Conservation (phyloP, 495 filamentous ascomycete species). For the Daldinia grandis region DNA sequence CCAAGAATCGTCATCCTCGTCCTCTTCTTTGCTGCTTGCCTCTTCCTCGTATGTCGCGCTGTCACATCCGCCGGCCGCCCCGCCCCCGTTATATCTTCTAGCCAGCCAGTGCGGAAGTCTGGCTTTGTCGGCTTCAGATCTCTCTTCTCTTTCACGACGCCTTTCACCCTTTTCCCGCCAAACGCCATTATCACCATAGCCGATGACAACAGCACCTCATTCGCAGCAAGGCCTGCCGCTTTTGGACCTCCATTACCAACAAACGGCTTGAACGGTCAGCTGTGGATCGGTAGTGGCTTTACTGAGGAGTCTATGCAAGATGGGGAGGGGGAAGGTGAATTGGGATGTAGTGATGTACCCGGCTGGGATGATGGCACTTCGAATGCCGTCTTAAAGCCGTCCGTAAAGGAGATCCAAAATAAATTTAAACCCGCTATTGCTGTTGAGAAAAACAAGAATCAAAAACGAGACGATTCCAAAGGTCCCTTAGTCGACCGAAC, state of each 20-base stretch:
- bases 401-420: conserved; percentile 42
- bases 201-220: conserved; percentile 97
- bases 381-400: conserved; percentile 40
- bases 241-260: conserved; percentile 84
- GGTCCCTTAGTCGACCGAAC: conserved; percentile 42
- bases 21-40: conserved; percentile 56
- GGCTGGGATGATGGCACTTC: conserved; percentile 76
- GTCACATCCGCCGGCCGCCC: conserved; percentile 47
- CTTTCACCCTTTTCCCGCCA: conserved; percentile 85
- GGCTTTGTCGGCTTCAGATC: conserved; percentile 48
- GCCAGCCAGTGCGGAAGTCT: conserved; percentile 43
- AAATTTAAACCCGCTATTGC: conserved; percentile 44
- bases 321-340: conserved; percentile 78
- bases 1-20: conserved; percentile 56
- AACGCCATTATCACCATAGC: conserved; percentile 95
- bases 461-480: conserved; percentile 33
- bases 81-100: conserved; percentile 38
- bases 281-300: conserved; percentile 93
- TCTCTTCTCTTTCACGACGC: conserved; percentile 59
- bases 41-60: conserved; percentile 58
- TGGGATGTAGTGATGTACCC: conserved; percentile 98
- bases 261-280: conserved; percentile 79
- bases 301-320: conserved; percentile 72
- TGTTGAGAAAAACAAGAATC: conserved; percentile 46
- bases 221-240: conserved; percentile 89